Evolutionary conservation across 257 asterid species (phyloP).

Genomic region (Nicotiana obtusifolia): DNA sequence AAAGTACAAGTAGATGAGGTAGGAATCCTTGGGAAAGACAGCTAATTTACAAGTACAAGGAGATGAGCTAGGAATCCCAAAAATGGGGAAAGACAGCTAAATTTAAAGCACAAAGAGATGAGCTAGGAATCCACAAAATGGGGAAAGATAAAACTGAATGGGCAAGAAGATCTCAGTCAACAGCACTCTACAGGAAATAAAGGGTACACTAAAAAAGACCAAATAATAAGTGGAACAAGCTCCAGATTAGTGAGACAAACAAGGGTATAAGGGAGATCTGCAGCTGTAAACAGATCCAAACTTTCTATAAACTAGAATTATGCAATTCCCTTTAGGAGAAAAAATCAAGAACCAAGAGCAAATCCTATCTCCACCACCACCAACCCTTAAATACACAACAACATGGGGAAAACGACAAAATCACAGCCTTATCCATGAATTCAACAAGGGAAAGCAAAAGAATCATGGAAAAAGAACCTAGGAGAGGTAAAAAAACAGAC

Average conservation of each 20-base stretch:
- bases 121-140: conserved; percentile 9
- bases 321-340: conserved; percentile 20
- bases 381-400: conserved; percentile 44
- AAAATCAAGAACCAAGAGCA: conserved; percentile 24
- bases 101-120: background rate
- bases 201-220: conserved; percentile 15
- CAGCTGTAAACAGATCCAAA: conserved; percentile 31
- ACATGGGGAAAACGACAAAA: conserved; percentile 35
- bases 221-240: conserved; percentile 15
- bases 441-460: conserved; percentile 20
- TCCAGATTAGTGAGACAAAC: conserved; percentile 11
- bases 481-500: conserved; percentile 24
- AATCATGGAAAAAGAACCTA: conserved; percentile 31
- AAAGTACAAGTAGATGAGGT: conserved; percentile 13
- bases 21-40: background rate
- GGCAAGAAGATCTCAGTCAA: conserved; percentile 22
- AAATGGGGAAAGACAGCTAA: background rate
- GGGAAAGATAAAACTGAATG: conserved; percentile 11
- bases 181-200: conserved; percentile 13
- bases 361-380: conserved; percentile 36
- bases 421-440: conserved; percentile 46
- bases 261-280: conserved; percentile 23
- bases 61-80: conserved; percentile 13
- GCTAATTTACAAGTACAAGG: conserved; percentile 3
- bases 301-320: conserved; percentile 7